A percentile compares a stretch with the other conserved stretches of the same genome.
phyloP scores from a whole-genome alignment of 345 rosid genomes.

The Eucalyptus paniculata region DNA sequence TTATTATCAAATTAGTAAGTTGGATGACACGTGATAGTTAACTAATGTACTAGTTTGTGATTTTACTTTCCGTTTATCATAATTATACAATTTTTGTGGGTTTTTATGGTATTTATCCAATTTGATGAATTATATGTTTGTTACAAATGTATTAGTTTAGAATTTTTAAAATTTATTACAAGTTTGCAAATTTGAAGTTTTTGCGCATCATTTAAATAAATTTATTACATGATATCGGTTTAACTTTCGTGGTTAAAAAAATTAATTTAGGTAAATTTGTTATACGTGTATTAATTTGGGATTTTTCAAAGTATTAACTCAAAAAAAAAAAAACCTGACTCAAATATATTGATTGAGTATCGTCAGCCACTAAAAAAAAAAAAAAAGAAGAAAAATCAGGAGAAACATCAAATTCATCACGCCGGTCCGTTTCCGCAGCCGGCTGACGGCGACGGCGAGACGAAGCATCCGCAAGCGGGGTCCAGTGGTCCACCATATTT shows the following conservation, averaged over 20 bases:
- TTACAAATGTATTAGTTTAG: fast-evolving
- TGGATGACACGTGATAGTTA: fast-evolving
- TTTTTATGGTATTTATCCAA: too few relatives aligned
- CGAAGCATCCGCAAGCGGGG: background rate
- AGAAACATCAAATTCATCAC: background rate
- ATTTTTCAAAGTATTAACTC: fast-evolving
- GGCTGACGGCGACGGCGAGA: background rate
- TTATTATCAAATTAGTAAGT: too few relatives aligned
- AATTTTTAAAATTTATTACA: fast-evolving
- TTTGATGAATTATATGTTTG: too few relatives aligned
- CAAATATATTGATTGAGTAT: background rate
- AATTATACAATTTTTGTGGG: too few relatives aligned
- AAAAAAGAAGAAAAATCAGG: background rate
- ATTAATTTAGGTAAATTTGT: fast-evolving
- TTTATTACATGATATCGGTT: too few relatives aligned
- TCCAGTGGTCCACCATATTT: background rate
- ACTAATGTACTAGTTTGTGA: fast-evolving
- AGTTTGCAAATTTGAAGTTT: fast-evolving
- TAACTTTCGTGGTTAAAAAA: too few relatives aligned
- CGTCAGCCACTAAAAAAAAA: background rate
- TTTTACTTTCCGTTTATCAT: too few relatives aligned
- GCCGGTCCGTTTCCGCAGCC: background rate
- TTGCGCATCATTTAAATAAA: fast-evolving
- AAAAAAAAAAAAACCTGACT: background rate
- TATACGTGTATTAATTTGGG: fast-evolving